phyloP scores from a whole-genome alignment of 2,329 filamentous ascomycete genomes.

The Diaporthe citri region DNA sequence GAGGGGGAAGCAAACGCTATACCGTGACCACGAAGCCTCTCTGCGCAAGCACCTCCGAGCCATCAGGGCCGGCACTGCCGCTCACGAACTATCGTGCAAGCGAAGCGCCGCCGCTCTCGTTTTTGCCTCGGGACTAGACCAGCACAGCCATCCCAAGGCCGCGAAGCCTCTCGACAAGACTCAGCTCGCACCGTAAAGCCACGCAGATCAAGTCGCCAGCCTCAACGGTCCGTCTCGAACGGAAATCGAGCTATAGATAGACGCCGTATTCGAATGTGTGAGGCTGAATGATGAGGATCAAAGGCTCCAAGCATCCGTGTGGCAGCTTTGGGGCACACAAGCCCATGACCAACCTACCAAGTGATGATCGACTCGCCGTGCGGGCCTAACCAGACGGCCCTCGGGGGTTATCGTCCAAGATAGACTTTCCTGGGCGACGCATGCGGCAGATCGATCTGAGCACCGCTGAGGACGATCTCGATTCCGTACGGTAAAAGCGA shows the following conservation, averaged over 20 bases:
- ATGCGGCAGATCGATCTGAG: slow-evolving; percentile 10
- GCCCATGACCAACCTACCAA: not conserved
- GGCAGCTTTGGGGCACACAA: not conserved
- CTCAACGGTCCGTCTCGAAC: not conserved
- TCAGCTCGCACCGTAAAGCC: slow-evolving; percentile 7
- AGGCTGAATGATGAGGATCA: not conserved
- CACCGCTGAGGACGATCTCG: slow-evolving; percentile 6
- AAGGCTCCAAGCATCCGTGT: not conserved
- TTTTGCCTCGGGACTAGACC: not conserved
- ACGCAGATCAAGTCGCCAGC: not conserved
- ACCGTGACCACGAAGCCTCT: not conserved
- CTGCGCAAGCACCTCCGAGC: not conserved
- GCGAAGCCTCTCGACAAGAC: slow-evolving; percentile 5
- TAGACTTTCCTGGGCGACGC: not conserved
- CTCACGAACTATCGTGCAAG: not conserved
- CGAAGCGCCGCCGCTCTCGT: not conserved
- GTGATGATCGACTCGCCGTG: slow-evolving; percentile 2
- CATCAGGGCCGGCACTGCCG: not conserved
- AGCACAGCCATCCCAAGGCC: slow-evolving; percentile 26
- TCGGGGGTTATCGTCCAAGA: not conserved
- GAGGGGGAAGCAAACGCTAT: not conserved
- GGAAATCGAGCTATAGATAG: not conserved
- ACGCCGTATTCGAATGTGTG: not conserved
- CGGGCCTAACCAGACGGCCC: not conserved
- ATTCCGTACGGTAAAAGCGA: slow-evolving; percentile 5